Evolutionary conservation across 176 grass and related monocot species (phyloP), one percentile per base, ranked within the genome.

Genomic region (Lolium multiflorum): DNA sequence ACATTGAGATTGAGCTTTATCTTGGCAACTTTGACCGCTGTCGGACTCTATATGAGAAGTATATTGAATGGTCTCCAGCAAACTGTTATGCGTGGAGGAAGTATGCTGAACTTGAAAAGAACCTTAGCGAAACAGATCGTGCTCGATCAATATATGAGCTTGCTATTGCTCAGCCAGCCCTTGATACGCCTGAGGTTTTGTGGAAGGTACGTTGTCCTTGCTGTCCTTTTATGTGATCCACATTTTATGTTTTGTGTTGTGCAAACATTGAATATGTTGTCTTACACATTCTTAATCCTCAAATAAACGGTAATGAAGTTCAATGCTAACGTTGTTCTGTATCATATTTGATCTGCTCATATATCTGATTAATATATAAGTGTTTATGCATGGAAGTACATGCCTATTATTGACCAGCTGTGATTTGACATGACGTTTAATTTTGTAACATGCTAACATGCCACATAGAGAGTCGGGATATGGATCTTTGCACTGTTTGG

Each of bases 71-170:
- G 93, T 80, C 86, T 59, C 91, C 90, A 46, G 88, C 81, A 59
- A 98, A 94, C 55, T 94, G 93, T 57, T 96, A 94, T 91, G 92
- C 96, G 13, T 98, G 93, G 93, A 94, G 82, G 57, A 98, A 98
- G 71, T 98, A 95, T 71, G 91, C 90, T n/a, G 91, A 98, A 74
- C 49, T 98, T 52, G 93, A 98, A 74, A 93, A 91, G 48, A 94
- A 86, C 37, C 90, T 95, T 52, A 65, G 90, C 46, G 96, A 98
- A 80, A 94, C 91, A 25, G 96, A 95, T 22, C 88, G 93, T 16
- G 90, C 96, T 76, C 49, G 96, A 38, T 86, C 90, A 24, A 89
- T 98, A 47, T 98, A 95, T 8, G 90, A 98, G 52, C 93, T 95
- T 83, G 93, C 90, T 68, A 98, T 92, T 80, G 86, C 84, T 67